Base-by-base conservation (phyloP, 768 basidiomycete genomes). In the Termitomyces sp. region DNA sequence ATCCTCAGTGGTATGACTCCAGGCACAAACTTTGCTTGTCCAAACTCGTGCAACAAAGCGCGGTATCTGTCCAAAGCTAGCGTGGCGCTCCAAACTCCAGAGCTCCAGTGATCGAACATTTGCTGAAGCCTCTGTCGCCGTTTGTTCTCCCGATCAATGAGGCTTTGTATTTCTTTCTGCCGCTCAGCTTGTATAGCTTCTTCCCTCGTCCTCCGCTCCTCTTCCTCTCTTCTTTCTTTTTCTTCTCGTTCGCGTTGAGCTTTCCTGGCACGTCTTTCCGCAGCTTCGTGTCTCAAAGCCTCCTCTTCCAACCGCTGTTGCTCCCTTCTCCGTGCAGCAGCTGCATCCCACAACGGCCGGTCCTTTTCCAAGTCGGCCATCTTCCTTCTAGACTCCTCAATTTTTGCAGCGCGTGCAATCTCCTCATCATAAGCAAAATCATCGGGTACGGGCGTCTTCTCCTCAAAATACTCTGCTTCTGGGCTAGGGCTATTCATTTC, bases 51-150 rank as follows among this genome's bases (percentile, higher is more conserved):
- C 56, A 79, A 73, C 7, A 88, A 74, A 31, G 67, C 63, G 42
- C 73, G 81, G 69, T 88, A 93, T 27, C 84, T 79, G 60, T 91
- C 88, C 27, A 91, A 70, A 5, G 91, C 91, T 43, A 86, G 77
- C 52, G 75, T 72, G 9, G 73, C 65, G 2, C 81, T 84, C 89
- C 91, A 93, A 0, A 69, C 70, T 1, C 85, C 86, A 18, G 71
- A 73, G 16, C 76, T 70, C 84, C 84, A 89, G 47, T 79, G 75
- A 40, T 78, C 75, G 51, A 80, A 78, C 46, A 71, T 71, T n/a
- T 69, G 74, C 29, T 66, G 70, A 29, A 72, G 71, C 52, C 73
- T 69, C 35, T 73, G 73, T 54, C 75, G 71, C 45, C 70, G 72
- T 53, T 64, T 66, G 35, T 66, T 64, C 54, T 73, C 70, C 55